phyloP scores from a whole-genome alignment of 805 yeast species.

The Debaryomyces hansenii region DNA sequence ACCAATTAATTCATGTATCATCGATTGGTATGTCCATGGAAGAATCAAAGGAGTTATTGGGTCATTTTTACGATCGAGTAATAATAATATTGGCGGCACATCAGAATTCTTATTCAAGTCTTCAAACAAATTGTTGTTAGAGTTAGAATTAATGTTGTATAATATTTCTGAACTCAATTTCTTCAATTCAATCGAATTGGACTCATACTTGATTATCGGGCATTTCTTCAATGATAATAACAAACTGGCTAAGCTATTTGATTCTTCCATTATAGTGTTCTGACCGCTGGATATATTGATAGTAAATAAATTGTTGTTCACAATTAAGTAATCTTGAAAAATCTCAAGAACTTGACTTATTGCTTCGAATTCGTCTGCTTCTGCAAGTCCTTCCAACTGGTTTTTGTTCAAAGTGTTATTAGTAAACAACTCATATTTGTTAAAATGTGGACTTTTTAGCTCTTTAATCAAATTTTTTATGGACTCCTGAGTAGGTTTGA shows the following conservation, averaged over 20 bases:
- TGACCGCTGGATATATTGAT: constrained; percentile 16
- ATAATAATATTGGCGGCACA: constrained; percentile 68
- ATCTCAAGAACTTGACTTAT: constrained; percentile 76
- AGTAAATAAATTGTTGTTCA: constrained; percentile 66
- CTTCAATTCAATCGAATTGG: constrained; percentile 61
- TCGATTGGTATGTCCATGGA: constrained; percentile 98
- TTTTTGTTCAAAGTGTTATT: constrained; percentile 73
- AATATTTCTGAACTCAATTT: constrained; percentile 68
- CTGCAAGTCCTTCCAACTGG: constrained; percentile 84
- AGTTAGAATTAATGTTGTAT: constrained; percentile 54
- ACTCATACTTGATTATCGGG: constrained; percentile 79
- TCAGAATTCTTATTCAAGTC: constrained; percentile 56
- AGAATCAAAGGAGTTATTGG: constrained; percentile 89
- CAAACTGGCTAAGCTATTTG: constrained; percentile 48
- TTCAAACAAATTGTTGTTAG: constrained; percentile 65
- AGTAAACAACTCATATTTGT: constrained; percentile 74
- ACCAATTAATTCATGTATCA: constrained; percentile 92
- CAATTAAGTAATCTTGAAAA: constrained; percentile 77
- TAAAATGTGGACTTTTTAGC: constrained; percentile 74
- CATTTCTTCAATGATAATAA: constrained; percentile 71
- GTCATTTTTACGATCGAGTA: constrained; percentile 84
- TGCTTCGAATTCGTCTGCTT: constrained; percentile 82
- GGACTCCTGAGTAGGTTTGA: constrained; percentile 69
- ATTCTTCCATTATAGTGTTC: constrained; percentile 27
- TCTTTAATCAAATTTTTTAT: constrained; percentile 64